Evolutionary conservation across 345 rosid genomes (phyloP), one percentile per base, ranked within the genome.

Genomic region (Ceriops decandra): DNA sequence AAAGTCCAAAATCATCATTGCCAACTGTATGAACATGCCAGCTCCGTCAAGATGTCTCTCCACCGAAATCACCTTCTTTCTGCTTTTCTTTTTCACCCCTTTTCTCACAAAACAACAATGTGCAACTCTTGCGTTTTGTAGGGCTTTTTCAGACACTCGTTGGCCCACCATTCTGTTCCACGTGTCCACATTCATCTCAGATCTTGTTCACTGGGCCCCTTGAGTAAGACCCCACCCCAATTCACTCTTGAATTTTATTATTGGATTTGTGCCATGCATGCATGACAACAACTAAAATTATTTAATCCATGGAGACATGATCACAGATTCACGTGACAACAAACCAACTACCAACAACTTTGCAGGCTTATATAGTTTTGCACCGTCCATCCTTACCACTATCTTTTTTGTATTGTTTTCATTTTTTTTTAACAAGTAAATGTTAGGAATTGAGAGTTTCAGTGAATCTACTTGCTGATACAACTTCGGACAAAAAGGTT

Each of bases 291-390:
- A 15, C 49, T 17, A 11, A 42, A 42, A 42, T 28, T 13, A 46
- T 27, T 24, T 5, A 63, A 20, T 28, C 17, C 38, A 17, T 49
- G 71, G 58, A 64, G 60, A 65, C 64, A 77, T 20, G 22, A 52
- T 74, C 69, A 56, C 68, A 57, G 28, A 24, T 52, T 63, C 63
- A 66, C 70, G 57, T 51, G 54, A 8, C 46, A 35, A 65, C 79
- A 61, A 63, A 30, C 64, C 36, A 33, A 33, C 36, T 7, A 15
- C 52, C 57, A 16, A 19, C 17, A 42, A 0, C 49, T 2, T 15
- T 1, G 49, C 49, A 42, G 49, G 19, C 49, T 42, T 42, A 13
- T 33, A 7, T 33, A 33, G 36, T 33, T 33, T 33, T 54, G 24
- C 3, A 54, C 5, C 22, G 17, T 53, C 66, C 59, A 22, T 57